Conservation (phyloP, 805 yeast genomes). For the Ogataea glucozyma region DNA sequence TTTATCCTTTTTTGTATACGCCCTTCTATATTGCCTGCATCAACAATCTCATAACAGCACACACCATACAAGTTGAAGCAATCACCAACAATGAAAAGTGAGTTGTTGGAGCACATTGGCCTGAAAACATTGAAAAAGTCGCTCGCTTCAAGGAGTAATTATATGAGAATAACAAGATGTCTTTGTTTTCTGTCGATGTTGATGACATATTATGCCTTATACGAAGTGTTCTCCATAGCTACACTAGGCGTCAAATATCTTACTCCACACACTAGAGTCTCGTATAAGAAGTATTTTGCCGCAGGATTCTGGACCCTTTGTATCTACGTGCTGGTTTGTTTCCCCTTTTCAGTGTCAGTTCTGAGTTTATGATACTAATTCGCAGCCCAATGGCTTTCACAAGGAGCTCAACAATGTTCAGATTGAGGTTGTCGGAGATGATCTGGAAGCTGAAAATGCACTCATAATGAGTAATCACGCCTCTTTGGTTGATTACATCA, state of each 20-base stretch:
- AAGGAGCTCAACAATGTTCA: slow-evolving; percentile 41
- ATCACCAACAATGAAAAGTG: slow-evolving; percentile 22
- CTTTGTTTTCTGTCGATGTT: slow-evolving; percentile 25
- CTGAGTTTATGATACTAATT: too few species aligned
- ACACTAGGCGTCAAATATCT: slow-evolving; percentile 22
- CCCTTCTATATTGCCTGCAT: background rate
- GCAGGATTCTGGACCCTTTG: slow-evolving; percentile 38
- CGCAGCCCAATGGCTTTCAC: slow-evolving; percentile 10
- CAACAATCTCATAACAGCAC: background rate
- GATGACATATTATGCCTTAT: slow-evolving; percentile 19
- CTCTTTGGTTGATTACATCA: slow-evolving; percentile 64
- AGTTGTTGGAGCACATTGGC: slow-evolving; percentile 26
- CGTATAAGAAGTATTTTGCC: slow-evolving; percentile 26
- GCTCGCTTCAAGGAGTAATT: slow-evolving; percentile 11
- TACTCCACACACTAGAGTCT: slow-evolving; percentile 25
- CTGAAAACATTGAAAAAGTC: slow-evolving; percentile 15
- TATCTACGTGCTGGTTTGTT: slow-evolving; percentile 31
- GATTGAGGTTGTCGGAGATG: slow-evolving; percentile 46
- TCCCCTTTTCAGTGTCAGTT: background rate
- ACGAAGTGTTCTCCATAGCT: slow-evolving; percentile 16
- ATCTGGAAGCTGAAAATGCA: slow-evolving; percentile 38
- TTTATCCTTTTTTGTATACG: slow-evolving; percentile 1
- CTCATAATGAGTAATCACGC: slow-evolving; percentile 57
- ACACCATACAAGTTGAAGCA: background rate
- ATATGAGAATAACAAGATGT: slow-evolving; percentile 21